Evolutionary conservation across 768 basidiomycete genomes (phyloP).

Genomic region (Russula sp.): DNA sequence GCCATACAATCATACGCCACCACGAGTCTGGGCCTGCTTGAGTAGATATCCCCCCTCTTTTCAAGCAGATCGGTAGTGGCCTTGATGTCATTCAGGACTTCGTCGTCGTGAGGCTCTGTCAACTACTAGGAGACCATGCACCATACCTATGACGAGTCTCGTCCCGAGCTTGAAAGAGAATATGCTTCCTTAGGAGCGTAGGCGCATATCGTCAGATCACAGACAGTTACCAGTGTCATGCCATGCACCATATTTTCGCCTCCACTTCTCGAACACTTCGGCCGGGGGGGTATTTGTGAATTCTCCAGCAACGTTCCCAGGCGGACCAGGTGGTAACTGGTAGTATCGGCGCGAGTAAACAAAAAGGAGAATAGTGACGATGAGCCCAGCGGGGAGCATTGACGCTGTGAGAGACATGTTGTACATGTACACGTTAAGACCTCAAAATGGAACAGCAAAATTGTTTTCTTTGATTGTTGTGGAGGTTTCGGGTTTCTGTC

Average conservation of each 20-base stretch:
- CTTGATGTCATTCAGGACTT: conserved; percentile 13
- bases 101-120: neutral
- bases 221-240: neutral
- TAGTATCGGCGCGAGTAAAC: neutral
- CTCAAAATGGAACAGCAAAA: too few relatives aligned
- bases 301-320: conserved; percentile 1
- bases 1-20: conserved; percentile 1
- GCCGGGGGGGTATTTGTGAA: neutral
- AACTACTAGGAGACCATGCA: neutral
- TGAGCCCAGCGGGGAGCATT: neutral
- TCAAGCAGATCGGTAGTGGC: conserved; percentile 14
- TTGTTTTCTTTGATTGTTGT: neutral
- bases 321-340: conserved; percentile 13
- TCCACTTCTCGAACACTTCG: conserved; percentile 2
- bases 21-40: conserved; percentile 18
- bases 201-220: neutral
- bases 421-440: neutral
- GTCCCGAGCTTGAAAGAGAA: conserved; percentile 15
- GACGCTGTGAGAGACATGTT: neutral
- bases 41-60: conserved; percentile 20
- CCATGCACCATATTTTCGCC: conserved; percentile 4
- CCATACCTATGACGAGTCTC: conserved; percentile 9
- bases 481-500: neutral
- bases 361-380: neutral
- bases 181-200: conserved; percentile 4